These are phyloP conservation scores for Geranium incanum DNA, from an alignment of 441 rosid species.

Conservation along the genomic window DNA sequence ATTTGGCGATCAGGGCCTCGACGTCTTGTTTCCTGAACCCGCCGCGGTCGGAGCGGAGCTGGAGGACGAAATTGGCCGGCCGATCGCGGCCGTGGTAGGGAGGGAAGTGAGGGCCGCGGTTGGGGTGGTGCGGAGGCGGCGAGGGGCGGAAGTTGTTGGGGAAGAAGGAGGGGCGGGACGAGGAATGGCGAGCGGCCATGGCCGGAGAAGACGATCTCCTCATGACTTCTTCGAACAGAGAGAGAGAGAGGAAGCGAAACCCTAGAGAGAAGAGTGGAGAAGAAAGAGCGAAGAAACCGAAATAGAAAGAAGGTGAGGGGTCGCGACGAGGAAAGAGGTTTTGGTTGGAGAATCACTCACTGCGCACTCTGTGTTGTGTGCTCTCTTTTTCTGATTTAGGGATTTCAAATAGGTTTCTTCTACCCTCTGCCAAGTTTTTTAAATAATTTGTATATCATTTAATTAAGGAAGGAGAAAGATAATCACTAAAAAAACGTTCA, in stretches of 20 bases:
- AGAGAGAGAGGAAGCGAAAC: background rate
- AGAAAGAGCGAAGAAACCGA: background rate
- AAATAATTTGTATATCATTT: too few relatives aligned
- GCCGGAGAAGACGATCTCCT: background rate
- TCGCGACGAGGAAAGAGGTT: too few relatives aligned
- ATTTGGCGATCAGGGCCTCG: slow-evolving; percentile 13
- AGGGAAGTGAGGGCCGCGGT: background rate
- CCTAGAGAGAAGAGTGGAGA: background rate
- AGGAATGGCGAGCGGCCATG: background rate
- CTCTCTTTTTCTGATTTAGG: too few relatives aligned
- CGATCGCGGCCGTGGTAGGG: background rate
- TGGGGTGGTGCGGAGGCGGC: background rate
- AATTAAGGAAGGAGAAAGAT: too few relatives aligned
- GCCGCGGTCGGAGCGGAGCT: slow-evolving; percentile 16
- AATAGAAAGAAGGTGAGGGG: background rate
- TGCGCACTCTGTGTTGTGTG: too few relatives aligned
- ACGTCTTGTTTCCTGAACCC: background rate
- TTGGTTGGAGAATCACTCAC: background rate
- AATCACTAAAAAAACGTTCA: too few relatives aligned
- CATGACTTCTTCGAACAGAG: background rate
- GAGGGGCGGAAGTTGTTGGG: background rate
- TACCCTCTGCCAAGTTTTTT: too few relatives aligned
- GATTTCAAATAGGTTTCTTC: too few relatives aligned
- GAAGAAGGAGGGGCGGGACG: background rate
- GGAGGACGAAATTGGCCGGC: slow-evolving; percentile 25